Evolutionary conservation across 768 basidiomycete species (phyloP).

Genomic region (Dendrothele bispora): DNA sequence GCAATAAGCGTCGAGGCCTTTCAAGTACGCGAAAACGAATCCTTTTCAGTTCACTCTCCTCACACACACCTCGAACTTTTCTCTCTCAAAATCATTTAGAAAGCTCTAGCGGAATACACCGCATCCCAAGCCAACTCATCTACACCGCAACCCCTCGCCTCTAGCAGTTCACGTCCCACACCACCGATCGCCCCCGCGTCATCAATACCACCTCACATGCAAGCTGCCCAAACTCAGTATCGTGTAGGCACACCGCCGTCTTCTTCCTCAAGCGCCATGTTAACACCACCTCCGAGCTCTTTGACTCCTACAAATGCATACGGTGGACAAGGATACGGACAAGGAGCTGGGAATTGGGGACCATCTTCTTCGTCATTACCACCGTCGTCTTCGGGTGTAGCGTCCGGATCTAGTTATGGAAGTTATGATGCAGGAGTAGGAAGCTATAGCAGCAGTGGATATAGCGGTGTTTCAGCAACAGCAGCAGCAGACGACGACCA

Average conservation of each 20-base stretch:
- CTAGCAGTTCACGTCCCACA: conserved; percentile 24
- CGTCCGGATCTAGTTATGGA: no score
- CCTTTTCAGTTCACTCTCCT: neutral
- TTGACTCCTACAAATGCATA: neutral
- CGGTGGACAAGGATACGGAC: neutral
- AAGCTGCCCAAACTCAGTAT: neutral
- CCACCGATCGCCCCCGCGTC: conserved; percentile 20
- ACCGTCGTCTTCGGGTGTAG: no score
- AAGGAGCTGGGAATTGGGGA: neutral
- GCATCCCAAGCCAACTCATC: conserved; percentile 20
- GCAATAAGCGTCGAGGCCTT: conserved; percentile 75
- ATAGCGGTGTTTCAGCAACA: conserved; percentile 4
- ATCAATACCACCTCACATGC: neutral
- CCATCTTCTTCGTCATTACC: no score
- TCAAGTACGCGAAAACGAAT: conserved; percentile 49
- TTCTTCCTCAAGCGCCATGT: neutral
- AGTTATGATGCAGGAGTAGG: no score
- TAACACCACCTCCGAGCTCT: neutral
- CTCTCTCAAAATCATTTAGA: conserved; percentile 33
- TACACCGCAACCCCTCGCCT: conserved; percentile 19
- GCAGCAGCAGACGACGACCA: conserved; percentile 14
- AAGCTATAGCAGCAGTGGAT: no score
- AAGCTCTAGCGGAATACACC: conserved; percentile 61
- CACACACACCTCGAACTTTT: neutral
- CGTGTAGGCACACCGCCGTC: neutral